Base-by-base conservation (phyloP, 129 eudicot genomes). In the Daucus carota region DNA sequence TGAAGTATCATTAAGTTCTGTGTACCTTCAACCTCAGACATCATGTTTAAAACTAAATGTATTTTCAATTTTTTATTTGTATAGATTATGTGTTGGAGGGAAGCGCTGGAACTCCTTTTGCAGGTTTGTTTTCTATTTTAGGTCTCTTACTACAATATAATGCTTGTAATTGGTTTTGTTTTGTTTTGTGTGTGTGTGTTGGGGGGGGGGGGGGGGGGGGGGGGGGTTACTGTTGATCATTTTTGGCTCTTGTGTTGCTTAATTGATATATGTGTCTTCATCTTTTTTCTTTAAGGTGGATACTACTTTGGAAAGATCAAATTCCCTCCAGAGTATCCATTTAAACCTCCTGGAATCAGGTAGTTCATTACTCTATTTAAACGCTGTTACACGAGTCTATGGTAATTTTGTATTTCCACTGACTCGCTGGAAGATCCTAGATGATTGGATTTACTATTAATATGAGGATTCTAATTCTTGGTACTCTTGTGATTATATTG, bases 81-180 rank as follows among this genome's bases (percentile, higher is more conserved):
- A 77, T 88, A 95, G 99, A 95, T 92, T 95, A 95, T 81, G 99
- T 94, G 45, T 80, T 94, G 88, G 96, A 94, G 77, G 99, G 99
- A 63, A 94, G 99, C 75, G 84, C 89, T 69, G 97, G 96, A 73
- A 94, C 99, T 31, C 97, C 99, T 31, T 94, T 94, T 86, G 97
- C 97, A 89, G 99, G 98, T 93, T 74, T 66, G 78, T 79, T 36
- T 73, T 15, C 41, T 43, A 50, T 9, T 32, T 28, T 36, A 26
- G 52, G 34, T 22, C 73, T 22, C 54, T 63, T 70, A 3, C 33
- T 33, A 4, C 28, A 11, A 41, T 74, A 69, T 45, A 26, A 70
- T 65, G 14, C 32, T 43, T 36, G 13, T 74, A 8, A 3, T 78
- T 77, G 40, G 2, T 36, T 36, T 2, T 36, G 40, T n/a, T n/a